These are phyloP conservation scores for Phytophthora tubulina DNA, from an alignment of 352 stramenopile species.

Conservation along the genomic window DNA sequence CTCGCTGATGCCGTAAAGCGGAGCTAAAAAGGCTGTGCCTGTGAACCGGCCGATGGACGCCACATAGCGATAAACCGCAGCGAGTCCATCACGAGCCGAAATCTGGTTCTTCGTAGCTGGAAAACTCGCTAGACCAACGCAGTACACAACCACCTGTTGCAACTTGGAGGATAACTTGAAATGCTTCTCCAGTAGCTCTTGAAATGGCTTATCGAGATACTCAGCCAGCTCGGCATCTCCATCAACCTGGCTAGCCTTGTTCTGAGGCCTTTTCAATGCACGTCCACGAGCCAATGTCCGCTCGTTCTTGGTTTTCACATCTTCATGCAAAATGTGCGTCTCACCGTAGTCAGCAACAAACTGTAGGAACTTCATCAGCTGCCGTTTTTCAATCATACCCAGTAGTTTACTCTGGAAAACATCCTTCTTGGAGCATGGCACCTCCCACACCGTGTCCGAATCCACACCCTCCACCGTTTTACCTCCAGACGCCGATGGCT, in stretches of 20 bases:
- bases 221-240: conserved; percentile 39
- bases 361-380: conserved; percentile 93
- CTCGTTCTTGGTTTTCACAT: conserved; percentile 90
- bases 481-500: conserved; percentile 19
- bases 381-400: conserved; percentile 87
- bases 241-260: conserved; percentile 73
- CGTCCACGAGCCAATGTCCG: conserved; percentile 77
- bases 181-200: conserved; percentile 68
- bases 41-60: conserved; percentile 89
- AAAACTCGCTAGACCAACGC: conserved; percentile 80
- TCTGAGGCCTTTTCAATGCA: conserved; percentile 87
- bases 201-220: conserved; percentile 72
- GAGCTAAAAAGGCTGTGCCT: conserved; percentile 83
- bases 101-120: conserved; percentile 59
- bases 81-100: conserved; percentile 57
- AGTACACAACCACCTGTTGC: conserved; percentile 88
- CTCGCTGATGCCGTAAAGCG: conserved; percentile 89
- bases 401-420: conserved; percentile 90
- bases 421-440: conserved; percentile 92
- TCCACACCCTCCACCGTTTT: conserved; percentile 14
- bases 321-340: conserved; percentile 73
- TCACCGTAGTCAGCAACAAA: conserved; percentile 89
- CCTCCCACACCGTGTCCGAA: conserved; percentile 69
- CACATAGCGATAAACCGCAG: conserved; percentile 69
- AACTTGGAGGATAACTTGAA: conserved; percentile 85